phyloP scores from a whole-genome alignment of 1,139 yeast genomes.

The Ashbya aceris region DNA sequence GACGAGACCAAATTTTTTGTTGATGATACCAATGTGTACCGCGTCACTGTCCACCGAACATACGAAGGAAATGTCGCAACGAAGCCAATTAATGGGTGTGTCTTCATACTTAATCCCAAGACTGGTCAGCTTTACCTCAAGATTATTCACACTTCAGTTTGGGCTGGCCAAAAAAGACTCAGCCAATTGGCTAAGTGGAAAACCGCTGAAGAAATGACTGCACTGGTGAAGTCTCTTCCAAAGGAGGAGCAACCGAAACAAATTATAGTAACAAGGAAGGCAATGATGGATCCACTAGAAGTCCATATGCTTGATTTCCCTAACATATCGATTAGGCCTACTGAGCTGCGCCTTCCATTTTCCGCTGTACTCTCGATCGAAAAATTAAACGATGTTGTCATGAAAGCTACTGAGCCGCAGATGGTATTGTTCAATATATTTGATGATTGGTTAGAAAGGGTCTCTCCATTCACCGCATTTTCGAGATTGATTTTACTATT shows the following conservation, averaged over 20 bases:
- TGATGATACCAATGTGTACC: conserved; percentile 87
- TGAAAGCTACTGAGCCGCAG: conserved; percentile 85
- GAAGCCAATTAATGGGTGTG: conserved; percentile 88
- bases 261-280: conserved; percentile 80
- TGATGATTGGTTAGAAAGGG: conserved; percentile 84
- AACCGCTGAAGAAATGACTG: conserved; percentile 96
- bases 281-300: conserved; percentile 88
- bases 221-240: conserved; percentile 79
- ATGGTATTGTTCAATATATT: conserved; percentile 85
- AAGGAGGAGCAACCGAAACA: conserved; percentile 93
- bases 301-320: conserved; percentile 97
- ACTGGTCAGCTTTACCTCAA: conserved; percentile 80
- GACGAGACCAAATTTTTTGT: conserved; percentile 75
- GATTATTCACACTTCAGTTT: conserved; percentile 86
- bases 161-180: conserved; percentile 95
- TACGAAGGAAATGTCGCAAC: conserved; percentile 90
- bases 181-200: conserved; percentile 97
- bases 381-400: conserved; percentile 67
- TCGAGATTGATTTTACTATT: conserved; percentile 73
- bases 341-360: conserved; percentile 86
- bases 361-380: conserved; percentile 78
- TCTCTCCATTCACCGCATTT: conserved; percentile 89
- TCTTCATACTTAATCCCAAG: conserved; percentile 81
- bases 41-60: conserved; percentile 90
- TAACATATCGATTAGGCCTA: conserved; percentile 77